phyloP scores from a whole-genome alignment of 2,329 filamentous ascomycete species.

The Scedosporium aurantiacum region DNA sequence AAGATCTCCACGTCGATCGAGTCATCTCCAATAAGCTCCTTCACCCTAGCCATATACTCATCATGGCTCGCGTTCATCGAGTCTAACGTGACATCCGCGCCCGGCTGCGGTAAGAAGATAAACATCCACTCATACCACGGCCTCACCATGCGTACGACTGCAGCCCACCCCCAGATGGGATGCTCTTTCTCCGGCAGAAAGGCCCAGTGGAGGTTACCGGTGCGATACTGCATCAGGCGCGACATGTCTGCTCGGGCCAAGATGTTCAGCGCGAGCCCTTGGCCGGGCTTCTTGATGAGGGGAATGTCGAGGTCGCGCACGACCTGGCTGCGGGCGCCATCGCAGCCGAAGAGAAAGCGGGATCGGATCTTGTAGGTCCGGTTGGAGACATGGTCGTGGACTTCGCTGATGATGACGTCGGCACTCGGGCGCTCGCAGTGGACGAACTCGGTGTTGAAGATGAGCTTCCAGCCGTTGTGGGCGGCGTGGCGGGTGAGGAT shows the following conservation, averaged over 20 bases:
- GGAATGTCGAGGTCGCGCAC: slow-evolving; percentile 24
- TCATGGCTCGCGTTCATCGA: slow-evolving; percentile 28
- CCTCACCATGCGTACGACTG: slow-evolving; percentile 47
- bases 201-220: slow-evolving; percentile 51
- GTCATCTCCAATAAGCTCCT: slow-evolving; percentile 44
- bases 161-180: slow-evolving; percentile 38
- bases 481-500: slow-evolving; percentile 26
- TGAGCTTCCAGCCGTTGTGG: slow-evolving; percentile 22
- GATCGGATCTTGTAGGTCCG: slow-evolving; percentile 31
- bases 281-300: slow-evolving; percentile 29
- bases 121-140: slow-evolving; percentile 54
- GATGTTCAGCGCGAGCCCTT: slow-evolving; percentile 28
- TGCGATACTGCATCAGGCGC: slow-evolving; percentile 34
- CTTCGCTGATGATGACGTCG: slow-evolving; percentile 16
- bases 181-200: slow-evolving; percentile 42
- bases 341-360: slow-evolving; percentile 44
- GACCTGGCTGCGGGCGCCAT: slow-evolving; percentile 32
- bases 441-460: slow-evolving; percentile 24
- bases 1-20: slow-evolving; percentile 35
- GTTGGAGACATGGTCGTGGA: slow-evolving; percentile 25
- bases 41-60: slow-evolving; percentile 33
- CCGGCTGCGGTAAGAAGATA: slow-evolving; percentile 35
- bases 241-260: slow-evolving; percentile 35
- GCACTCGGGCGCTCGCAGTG: slow-evolving; percentile 14
- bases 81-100: slow-evolving; percentile 18